These are phyloP conservation scores for Penicillium sp. DNA, from an alignment of 2,329 filamentous ascomycete species.

Conservation along the genomic window DNA sequence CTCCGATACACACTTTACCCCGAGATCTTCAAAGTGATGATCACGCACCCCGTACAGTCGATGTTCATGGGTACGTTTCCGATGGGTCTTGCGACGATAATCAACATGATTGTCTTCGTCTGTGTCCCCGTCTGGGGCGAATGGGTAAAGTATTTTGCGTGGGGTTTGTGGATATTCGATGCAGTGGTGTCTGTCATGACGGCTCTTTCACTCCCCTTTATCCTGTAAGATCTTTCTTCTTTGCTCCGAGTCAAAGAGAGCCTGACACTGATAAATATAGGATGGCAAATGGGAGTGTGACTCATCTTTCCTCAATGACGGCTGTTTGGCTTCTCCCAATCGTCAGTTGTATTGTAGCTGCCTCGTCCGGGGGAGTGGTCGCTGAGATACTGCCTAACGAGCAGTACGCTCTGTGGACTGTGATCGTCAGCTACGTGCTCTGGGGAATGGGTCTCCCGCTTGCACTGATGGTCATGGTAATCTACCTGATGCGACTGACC, in stretches of 20 bases:
- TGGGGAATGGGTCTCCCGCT: conserved; percentile 69
- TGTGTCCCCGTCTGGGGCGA: conserved; percentile 65
- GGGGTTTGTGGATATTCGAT: conserved; percentile 64
- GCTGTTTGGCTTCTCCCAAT: conserved; percentile 70
- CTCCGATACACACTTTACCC: conserved; percentile 69
- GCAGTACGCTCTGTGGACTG: conserved; percentile 63
- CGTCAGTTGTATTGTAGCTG: conserved; percentile 68
- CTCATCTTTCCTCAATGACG: conserved; percentile 62
- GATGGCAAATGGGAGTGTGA: conserved; percentile 27
- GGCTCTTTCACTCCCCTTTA: conserved; percentile 61
- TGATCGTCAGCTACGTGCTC: conserved; percentile 69
- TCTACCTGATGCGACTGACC: conserved; percentile 72
- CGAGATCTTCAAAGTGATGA: conserved; percentile 68
- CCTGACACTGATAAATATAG: conserved; percentile 11
- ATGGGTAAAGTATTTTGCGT: conserved; percentile 60
- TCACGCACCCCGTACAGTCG: conserved; percentile 67
- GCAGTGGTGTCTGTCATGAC: conserved; percentile 56
- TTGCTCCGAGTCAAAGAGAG: neutral
- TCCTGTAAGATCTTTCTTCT: conserved; percentile 50
- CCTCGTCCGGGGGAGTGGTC: conserved; percentile 66
- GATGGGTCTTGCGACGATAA: conserved; percentile 70
- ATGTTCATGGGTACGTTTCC: conserved; percentile 71
- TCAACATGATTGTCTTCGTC: conserved; percentile 66
- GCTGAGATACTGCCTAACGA: conserved; percentile 61
- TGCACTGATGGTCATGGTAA: conserved; percentile 65